A percentile compares a stretch with the other conserved stretches of the same genome.
These are phyloP conservation scores for Chamaecrista fasciculata DNA, from an alignment of 306 rosid genomes.

Conservation along the genomic window DNA sequence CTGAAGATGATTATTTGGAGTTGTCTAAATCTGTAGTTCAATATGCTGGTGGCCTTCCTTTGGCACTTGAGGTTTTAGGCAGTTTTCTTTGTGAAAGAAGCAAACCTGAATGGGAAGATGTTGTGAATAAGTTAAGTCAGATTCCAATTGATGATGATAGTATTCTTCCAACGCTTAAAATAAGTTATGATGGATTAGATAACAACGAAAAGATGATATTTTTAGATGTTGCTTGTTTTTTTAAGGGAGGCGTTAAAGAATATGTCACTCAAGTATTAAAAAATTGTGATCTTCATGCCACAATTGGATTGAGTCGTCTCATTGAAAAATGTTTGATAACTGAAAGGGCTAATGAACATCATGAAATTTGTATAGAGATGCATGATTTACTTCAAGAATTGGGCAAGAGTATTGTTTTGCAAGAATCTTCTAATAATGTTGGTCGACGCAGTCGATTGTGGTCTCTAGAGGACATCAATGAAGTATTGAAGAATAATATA, in stretches of 20 bases:
- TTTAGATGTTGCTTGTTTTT: slow-evolving; percentile 22
- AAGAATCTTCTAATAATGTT: neutral
- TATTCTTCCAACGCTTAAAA: neutral
- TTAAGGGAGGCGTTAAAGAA: neutral
- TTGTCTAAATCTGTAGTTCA: neutral
- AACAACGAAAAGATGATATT: neutral
- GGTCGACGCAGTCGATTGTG: neutral
- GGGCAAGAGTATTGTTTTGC: neutral
- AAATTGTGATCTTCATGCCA: neutral
- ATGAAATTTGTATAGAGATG: neutral
- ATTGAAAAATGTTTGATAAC: neutral
- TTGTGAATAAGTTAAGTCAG: neutral
- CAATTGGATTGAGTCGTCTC: neutral
- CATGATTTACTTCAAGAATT: neutral
- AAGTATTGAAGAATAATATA: neutral
- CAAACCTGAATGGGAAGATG: neutral
- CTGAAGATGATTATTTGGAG: neutral
- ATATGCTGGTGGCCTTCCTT: neutral
- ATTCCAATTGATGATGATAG: neutral
- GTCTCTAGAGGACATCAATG: neutral
- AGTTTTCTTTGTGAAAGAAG: neutral
- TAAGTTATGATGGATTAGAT: slow-evolving; percentile 3
- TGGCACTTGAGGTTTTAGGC: slow-evolving; percentile 15
- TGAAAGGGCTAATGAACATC: too few species aligned
- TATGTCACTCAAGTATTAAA: neutral